phyloP scores from a whole-genome alignment of 2,329 filamentous ascomycete genomes.

The Knoxdaviesia capensis region DNA sequence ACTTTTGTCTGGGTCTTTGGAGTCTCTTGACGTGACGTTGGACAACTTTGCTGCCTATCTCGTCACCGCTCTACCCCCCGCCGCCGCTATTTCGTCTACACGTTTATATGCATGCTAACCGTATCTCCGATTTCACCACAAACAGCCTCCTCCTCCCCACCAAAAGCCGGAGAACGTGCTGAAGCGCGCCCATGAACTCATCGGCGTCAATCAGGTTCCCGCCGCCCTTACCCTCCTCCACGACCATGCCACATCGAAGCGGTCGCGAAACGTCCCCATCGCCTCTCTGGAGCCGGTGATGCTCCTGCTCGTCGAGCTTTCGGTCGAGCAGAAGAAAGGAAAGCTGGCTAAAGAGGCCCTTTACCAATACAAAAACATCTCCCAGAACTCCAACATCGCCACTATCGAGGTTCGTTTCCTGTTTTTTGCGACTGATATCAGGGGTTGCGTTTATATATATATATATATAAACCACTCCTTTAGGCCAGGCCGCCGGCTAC shows the following conservation, averaged over 20 bases:
- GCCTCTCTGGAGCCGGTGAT: slow-evolving; percentile 93
- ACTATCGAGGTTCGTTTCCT: slow-evolving; percentile 63
- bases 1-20: no score
- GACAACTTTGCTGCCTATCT: no score
- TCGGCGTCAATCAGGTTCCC: slow-evolving; percentile 83
- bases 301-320: slow-evolving; percentile 91
- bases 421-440: not conserved
- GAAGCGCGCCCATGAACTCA: slow-evolving; percentile 95
- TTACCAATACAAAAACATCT: slow-evolving; percentile 99
- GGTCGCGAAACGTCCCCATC: slow-evolving; percentile 93
- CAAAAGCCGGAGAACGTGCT: slow-evolving; percentile 98
- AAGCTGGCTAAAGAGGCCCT: slow-evolving; percentile 97
- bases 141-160: slow-evolving; percentile 80
- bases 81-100: not conserved
- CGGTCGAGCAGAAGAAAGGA: slow-evolving; percentile 92
- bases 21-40: no score
- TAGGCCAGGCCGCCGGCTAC: not conserved
- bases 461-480: not conserved
- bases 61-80: not conserved
- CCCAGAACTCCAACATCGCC: slow-evolving; percentile 93
- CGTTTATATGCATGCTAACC: not conserved
- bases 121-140: slow-evolving; percentile 2
- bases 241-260: slow-evolving; percentile 97
- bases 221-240: slow-evolving; percentile 89
- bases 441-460: not conserved